Evolutionary conservation across 108 stramenopile genomes (phyloP), one percentile per base, ranked within the genome.

Genomic region (Cyclostephanos invisitatus): DNA sequence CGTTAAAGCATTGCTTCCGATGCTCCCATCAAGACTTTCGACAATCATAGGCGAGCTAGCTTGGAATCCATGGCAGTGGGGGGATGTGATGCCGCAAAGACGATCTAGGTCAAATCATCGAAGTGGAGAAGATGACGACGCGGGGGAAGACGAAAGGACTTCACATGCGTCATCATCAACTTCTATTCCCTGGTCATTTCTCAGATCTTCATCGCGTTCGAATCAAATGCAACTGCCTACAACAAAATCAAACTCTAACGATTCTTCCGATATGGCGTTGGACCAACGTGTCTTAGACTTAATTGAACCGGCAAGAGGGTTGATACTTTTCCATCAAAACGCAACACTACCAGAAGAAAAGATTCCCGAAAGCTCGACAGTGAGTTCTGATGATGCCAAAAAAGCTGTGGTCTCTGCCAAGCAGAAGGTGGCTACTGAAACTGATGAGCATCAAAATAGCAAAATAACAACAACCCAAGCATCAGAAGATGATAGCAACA

Each of bases 11-110:
- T 7, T 86, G 2, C 47, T 79, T 24, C 93, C 93, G 10, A 74
- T 88, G 42, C 64, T 90, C 29, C 90, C 92, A 21, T 83, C 83
- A 21, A 70, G 93, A 46, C 9, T 90, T 17, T 80, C 88, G 18
- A 82, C 73, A 37, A 75, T 87, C 15, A 75, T 87, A 20, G 90
- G 83, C 28, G 85, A 89, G 35, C 68, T 65, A 64, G 85, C 87
- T 6, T 94, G 85, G 81, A 89, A 58, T 70, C 85, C 89, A 11
- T 74, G 84, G 49, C 74, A 81, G 49, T 81, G 73, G 69, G 80
- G 70, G 5, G 66, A 60, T 53, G 70, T 46, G 9, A 54, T 62
- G 70, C 75, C 64, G 37, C 70, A 64, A 46, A 60, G 68, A 63
- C 57, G 29, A 10, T 36, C 55, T 15, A 54, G 8, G 20, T 37